phyloP scores from a whole-genome alignment of 495 filamentous ascomycete species.

The Talaromyces wortmannii region DNA sequence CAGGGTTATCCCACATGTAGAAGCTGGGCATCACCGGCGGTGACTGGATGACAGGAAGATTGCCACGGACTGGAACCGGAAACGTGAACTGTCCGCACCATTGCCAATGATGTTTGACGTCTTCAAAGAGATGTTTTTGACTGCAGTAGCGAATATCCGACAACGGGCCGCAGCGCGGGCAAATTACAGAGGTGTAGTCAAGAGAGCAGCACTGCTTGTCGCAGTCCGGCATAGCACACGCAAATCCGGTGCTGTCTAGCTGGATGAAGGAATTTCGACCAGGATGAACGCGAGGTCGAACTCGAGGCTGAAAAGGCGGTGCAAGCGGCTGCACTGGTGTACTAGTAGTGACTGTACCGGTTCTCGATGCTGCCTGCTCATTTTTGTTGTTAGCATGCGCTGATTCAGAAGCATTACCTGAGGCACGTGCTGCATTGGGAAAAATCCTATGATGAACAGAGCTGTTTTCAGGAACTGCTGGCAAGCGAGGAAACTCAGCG shows the following conservation, averaged over 20 bases:
- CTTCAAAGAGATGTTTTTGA: conserved; percentile 25
- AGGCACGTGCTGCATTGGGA: too few relatives aligned
- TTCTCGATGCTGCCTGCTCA: too few relatives aligned
- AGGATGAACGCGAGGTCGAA: neutral
- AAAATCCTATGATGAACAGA: too few relatives aligned
- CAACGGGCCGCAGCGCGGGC: conserved; percentile 37
- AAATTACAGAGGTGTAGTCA: conserved; percentile 29
- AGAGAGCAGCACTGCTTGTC: conserved; percentile 45
- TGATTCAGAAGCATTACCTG: too few relatives aligned
- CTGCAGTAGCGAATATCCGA: conserved; percentile 32
- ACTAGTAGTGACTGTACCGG: too few relatives aligned
- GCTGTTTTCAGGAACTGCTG: too few relatives aligned
- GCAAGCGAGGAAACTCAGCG: too few relatives aligned
- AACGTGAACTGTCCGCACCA: conserved; percentile 17
- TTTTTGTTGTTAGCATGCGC: too few relatives aligned
- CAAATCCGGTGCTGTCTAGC: conserved; percentile 14
- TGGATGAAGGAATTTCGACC: conserved; percentile 12
- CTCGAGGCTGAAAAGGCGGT: neutral
- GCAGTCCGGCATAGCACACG: conserved; percentile 23
- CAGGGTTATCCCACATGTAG: conserved; percentile 22
- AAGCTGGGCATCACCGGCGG: conserved; percentile 21
- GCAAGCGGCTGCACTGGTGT: too few relatives aligned
- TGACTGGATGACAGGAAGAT: conserved; percentile 4
- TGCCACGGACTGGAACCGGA: conserved; percentile 6
- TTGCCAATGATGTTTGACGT: conserved; percentile 27